Conservation (phyloP, 345 rosid genomes). For the Erodium maritimum region DNA sequence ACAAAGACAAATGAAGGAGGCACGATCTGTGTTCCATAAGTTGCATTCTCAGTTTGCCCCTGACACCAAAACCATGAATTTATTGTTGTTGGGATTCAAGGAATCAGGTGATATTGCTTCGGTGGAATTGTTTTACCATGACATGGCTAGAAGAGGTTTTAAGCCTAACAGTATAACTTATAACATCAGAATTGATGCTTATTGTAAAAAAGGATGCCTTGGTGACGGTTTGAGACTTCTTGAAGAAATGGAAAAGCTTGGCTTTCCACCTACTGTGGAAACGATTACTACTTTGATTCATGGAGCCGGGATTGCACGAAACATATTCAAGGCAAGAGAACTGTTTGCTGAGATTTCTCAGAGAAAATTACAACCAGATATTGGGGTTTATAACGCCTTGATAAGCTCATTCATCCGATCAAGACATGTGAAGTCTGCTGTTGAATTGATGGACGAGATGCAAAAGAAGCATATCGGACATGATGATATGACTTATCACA, state of each 20-base stretch:
- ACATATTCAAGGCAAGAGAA: slow-evolving; percentile 45
- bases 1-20: slow-evolving; percentile 71
- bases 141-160: slow-evolving; percentile 67
- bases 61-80: slow-evolving; percentile 67
- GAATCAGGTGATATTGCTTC: slow-evolving; percentile 65
- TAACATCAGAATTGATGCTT: slow-evolving; percentile 64
- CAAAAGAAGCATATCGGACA: slow-evolving; percentile 37
- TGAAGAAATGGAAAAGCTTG: slow-evolving; percentile 52
- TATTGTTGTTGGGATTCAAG: slow-evolving; percentile 68
- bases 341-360: slow-evolving; percentile 48
- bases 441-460: slow-evolving; percentile 64
- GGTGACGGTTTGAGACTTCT: slow-evolving; percentile 62
- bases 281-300: slow-evolving; percentile 74
- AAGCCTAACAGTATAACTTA: slow-evolving; percentile 43
- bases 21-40: slow-evolving; percentile 50
- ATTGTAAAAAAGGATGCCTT: slow-evolving; percentile 63
- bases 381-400: slow-evolving; percentile 71
- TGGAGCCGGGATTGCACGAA: slow-evolving; percentile 62
- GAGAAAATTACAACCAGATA: slow-evolving; percentile 43
- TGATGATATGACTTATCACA: slow-evolving; percentile 57
- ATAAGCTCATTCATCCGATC: slow-evolving; percentile 42
- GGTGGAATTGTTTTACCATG: slow-evolving; percentile 69
- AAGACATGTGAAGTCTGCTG: slow-evolving; percentile 41
- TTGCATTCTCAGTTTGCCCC: slow-evolving; percentile 45
- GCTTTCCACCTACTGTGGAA: slow-evolving; percentile 34